Conservation (phyloP, 257 asterid genomes). For the Solanum pimpinellifolium region DNA sequence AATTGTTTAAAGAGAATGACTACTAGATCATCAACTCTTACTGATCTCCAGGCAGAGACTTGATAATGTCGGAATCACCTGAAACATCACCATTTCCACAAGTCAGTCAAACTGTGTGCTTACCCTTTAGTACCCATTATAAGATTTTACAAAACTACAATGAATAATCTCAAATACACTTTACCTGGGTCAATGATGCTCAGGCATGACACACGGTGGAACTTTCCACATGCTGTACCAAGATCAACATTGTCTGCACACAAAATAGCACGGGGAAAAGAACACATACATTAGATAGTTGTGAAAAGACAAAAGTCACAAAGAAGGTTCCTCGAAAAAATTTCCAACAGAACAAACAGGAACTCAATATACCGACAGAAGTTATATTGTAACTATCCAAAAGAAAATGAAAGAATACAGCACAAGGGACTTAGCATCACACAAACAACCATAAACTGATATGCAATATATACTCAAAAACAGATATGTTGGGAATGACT, state of each 20-base stretch:
- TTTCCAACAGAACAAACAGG: not conserved
- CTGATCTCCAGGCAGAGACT: constrained; percentile 45
- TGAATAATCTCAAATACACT: not conserved
- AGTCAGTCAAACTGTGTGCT: not conserved
- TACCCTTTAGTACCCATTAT: no score
- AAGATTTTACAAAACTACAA: not conserved
- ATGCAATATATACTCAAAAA: not conserved
- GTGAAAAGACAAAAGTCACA: not conserved
- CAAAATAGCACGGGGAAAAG: not conserved
- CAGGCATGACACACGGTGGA: constrained; percentile 66
- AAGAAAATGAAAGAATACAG: not conserved
- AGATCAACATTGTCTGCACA: constrained; percentile 63
- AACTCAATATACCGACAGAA: not conserved
- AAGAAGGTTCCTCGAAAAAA: not conserved
- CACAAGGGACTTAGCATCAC: not conserved
- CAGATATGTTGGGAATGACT: not conserved
- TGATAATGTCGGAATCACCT: constrained; percentile 81
- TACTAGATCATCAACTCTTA: constrained; percentile 4
- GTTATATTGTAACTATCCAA: not conserved
- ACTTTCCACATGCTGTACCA: constrained; percentile 72
- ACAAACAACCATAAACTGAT: not conserved
- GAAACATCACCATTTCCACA: not conserved
- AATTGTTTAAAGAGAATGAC: not conserved
- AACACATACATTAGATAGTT: not conserved
- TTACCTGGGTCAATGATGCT: constrained; percentile 67